A percentile compares a stretch with the other conserved stretches of the same genome.
Conservation (phyloP, 2,329 filamentous ascomycete genomes). For the Taxawa tesnikishii region DNA sequence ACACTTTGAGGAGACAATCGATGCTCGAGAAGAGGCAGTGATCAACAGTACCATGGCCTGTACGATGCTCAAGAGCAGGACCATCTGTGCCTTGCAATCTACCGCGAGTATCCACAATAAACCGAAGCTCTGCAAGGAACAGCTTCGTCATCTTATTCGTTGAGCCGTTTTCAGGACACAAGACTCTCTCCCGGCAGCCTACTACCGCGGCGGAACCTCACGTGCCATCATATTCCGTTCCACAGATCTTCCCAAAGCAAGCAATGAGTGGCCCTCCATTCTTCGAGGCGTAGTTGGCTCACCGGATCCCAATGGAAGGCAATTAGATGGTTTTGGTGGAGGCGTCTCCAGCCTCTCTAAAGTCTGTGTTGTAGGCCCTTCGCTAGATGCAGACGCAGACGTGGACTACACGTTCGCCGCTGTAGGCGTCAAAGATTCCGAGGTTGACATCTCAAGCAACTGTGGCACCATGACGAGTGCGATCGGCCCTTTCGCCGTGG, state of each 20-base stretch:
- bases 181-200: constrained; percentile 3
- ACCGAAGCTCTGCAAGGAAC: too few species aligned
- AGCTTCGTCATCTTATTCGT: too few species aligned
- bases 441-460: constrained; percentile 56
- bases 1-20: too few species aligned
- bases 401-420: constrained; percentile 63
- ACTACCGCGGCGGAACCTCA: constrained; percentile 8
- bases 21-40: too few species aligned
- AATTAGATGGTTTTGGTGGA: constrained; percentile 60
- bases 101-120: too few species aligned
- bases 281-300: constrained; percentile 51
- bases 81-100: too few species aligned
- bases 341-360: constrained; percentile 60
- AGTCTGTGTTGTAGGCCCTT: constrained; percentile 51
- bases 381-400: constrained; percentile 38
- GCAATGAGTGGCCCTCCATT: constrained; percentile 24
- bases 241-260: constrained; percentile 3
- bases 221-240: constrained; percentile 5
- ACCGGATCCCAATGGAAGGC: constrained; percentile 54
- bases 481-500: constrained; percentile 54
- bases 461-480: constrained; percentile 56
- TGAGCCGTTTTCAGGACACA: neutral
- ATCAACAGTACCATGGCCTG: too few species aligned
- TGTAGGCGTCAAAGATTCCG: constrained; percentile 48
- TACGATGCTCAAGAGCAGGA: too few species aligned